Evolutionary conservation across 2,329 filamentous ascomycete species (phyloP).

Genomic region (Grosmannia huntii): DNA sequence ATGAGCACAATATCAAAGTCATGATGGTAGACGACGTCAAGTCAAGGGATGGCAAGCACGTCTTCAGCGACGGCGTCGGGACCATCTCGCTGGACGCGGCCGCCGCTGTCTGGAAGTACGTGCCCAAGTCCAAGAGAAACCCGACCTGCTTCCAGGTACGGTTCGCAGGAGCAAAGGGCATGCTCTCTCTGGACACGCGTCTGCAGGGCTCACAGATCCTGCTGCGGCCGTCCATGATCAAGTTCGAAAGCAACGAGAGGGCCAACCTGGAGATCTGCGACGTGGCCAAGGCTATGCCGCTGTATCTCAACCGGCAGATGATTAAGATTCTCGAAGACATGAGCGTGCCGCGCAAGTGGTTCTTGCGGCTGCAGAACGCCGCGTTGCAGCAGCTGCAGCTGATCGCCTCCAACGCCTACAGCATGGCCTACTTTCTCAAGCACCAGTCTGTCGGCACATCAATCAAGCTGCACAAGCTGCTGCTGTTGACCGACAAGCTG

Average conservation of each 20-base stretch:
- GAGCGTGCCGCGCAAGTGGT: conserved; percentile 42
- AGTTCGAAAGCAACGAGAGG: conserved; percentile 48
- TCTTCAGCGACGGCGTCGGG: conserved; percentile 72
- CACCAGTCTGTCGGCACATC: conserved; percentile 46
- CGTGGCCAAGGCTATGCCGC: conserved; percentile 50
- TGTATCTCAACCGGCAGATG: conserved; percentile 65
- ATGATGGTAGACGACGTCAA: conserved; percentile 37
- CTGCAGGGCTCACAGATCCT: conserved; percentile 45
- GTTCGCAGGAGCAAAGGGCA: conserved; percentile 63
- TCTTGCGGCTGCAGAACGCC: conserved; percentile 49
- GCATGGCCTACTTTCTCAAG: conserved; percentile 55
- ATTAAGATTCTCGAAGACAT: conserved; percentile 84
- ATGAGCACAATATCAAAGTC: conserved; percentile 21
- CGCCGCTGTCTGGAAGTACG: conserved; percentile 41
- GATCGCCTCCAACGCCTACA: conserved; percentile 43
- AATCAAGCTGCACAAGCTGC: conserved; percentile 47
- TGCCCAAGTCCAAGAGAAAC: conserved; percentile 32
- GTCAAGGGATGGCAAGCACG: conserved; percentile 31
- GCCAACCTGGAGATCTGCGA: conserved; percentile 60
- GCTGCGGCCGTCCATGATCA: conserved; percentile 65
- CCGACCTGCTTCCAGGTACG: conserved; percentile 66
- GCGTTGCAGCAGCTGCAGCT: conserved; percentile 46
- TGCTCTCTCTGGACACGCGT: conserved; percentile 56
- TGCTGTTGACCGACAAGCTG: conserved; percentile 44
- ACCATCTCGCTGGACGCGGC: conserved; percentile 53